Percentiles rank a stretch among this genome's conserved stretches.
Conservation (phyloP, 2,329 filamentous ascomycete species). For the Aspergillus hortae region DNA sequence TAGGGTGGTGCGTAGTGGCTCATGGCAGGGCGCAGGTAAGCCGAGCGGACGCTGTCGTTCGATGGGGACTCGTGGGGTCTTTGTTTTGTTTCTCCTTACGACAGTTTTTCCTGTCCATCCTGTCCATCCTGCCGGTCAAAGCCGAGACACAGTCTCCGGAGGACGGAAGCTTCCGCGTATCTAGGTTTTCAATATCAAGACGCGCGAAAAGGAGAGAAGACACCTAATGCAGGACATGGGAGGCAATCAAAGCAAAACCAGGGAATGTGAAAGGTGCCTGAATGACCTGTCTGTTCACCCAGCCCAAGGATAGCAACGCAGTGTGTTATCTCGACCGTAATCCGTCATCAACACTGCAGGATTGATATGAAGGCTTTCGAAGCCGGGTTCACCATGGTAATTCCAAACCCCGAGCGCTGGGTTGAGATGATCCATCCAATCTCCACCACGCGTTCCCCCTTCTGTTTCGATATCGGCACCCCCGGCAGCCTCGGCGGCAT, state of each 20-base stretch:
- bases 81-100: not conserved
- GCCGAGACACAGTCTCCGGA: not conserved
- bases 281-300: not conserved
- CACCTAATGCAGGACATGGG: too few relatives aligned
- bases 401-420: not conserved
- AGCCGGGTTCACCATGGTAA: not conserved
- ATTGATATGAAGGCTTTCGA: not conserved
- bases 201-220: too few relatives aligned
- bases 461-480: not conserved
- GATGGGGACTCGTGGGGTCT: not conserved
- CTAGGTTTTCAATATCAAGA: too few relatives aligned
- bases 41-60: not conserved
- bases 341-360: not conserved
- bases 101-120: not conserved
- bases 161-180: not conserved
- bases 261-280: not conserved
- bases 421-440: not conserved
- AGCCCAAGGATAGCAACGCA: not conserved
- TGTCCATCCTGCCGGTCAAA: too few relatives aligned
- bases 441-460: not conserved
- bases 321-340: not conserved
- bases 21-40: not conserved
- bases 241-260: too few relatives aligned
- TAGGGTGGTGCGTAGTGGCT: not conserved
- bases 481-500: not conserved